phyloP scores from a whole-genome alignment of 768 basidiomycete species.

The Porpolomopsis calyptriformis region DNA sequence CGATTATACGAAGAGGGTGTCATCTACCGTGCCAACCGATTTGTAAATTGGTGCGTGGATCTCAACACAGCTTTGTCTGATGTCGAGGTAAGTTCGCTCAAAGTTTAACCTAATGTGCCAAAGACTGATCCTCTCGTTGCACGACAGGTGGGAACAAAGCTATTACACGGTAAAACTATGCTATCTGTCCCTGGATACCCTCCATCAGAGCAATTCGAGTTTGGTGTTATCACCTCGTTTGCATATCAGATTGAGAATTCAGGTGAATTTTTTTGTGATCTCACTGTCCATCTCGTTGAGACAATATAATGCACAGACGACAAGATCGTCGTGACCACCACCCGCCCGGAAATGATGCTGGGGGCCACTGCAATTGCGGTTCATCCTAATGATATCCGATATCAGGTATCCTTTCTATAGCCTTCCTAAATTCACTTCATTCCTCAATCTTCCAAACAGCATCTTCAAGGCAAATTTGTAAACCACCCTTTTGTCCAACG shows the following conservation, averaged over 20 bases:
- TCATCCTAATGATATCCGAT: slow-evolving; percentile 85
- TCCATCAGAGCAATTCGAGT: slow-evolving; percentile 90
- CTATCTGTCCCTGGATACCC: slow-evolving; percentile 93
- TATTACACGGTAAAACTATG: slow-evolving; percentile 73
- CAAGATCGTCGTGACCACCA: slow-evolving; percentile 87
- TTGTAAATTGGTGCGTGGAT: slow-evolving; percentile 97
- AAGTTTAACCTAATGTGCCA: background rate
- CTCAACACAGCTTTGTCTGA: slow-evolving; percentile 97
- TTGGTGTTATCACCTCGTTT: slow-evolving; percentile 94
- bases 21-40: slow-evolving; percentile 88
- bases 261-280: slow-evolving; percentile 31
- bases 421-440: background rate
- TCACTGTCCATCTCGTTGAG: background rate
- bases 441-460: slow-evolving; percentile 35
- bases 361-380: slow-evolving; percentile 97
- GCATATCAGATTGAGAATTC: slow-evolving; percentile 85
- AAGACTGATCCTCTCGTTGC: background rate
- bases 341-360: slow-evolving; percentile 97
- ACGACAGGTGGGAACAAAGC: slow-evolving; percentile 80
- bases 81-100: slow-evolving; percentile 56
- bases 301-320: slow-evolving; percentile 46
- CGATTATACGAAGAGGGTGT: slow-evolving; percentile 83
- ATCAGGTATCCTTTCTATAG: slow-evolving; percentile 43
- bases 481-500: slow-evolving; percentile 83
- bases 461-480: slow-evolving; percentile 89